Evolutionary conservation across 352 stramenopile species (phyloP).

Genomic region (Phytophthora meadii): DNA sequence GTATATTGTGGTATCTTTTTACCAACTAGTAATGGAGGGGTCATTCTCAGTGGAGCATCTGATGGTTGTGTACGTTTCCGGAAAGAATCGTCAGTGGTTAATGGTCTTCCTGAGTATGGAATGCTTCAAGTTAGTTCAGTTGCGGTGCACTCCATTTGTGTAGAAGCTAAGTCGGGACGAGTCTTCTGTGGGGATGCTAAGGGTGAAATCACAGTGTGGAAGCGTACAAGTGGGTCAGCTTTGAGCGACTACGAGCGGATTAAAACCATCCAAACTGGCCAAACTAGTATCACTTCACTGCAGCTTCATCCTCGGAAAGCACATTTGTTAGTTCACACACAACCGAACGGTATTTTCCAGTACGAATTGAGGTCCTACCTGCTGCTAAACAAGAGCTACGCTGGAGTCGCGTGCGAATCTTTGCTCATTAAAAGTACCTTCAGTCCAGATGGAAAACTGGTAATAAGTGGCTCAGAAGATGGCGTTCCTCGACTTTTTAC

Average conservation of each 20-base stretch:
- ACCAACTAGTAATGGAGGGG: constrained; percentile 22
- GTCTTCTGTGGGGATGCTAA: constrained; percentile 69
- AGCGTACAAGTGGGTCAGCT: constrained; percentile 3
- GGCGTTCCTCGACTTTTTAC: constrained; percentile 61
- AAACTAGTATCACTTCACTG: constrained; percentile 60
- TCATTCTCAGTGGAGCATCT: constrained; percentile 59
- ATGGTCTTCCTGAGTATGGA: constrained; percentile 19
- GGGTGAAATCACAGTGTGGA: constrained; percentile 63
- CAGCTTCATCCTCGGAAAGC: constrained; percentile 68
- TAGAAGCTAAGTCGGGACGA: constrained; percentile 49
- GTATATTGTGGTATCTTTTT: constrained; percentile 77
- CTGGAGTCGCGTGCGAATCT: constrained; percentile 53
- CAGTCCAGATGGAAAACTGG: constrained; percentile 71
- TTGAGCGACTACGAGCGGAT: constrained; percentile 40
- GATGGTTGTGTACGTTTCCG: constrained; percentile 60
- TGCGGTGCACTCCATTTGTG: constrained; percentile 59
- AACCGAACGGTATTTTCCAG: constrained; percentile 68
- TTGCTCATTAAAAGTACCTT: constrained; percentile 60
- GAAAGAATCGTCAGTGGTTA: constrained; percentile 34
- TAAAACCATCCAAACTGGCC: constrained; percentile 63
- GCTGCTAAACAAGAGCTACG: constrained; percentile 75
- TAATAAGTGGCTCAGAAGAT: constrained; percentile 70
- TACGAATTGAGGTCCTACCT: constrained; percentile 81
- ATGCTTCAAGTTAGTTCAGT: constrained; percentile 35
- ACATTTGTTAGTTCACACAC: constrained; percentile 71